Base-by-base conservation (phyloP, 2,329 filamentous ascomycete genomes). In the Cladosporium sp. region DNA sequence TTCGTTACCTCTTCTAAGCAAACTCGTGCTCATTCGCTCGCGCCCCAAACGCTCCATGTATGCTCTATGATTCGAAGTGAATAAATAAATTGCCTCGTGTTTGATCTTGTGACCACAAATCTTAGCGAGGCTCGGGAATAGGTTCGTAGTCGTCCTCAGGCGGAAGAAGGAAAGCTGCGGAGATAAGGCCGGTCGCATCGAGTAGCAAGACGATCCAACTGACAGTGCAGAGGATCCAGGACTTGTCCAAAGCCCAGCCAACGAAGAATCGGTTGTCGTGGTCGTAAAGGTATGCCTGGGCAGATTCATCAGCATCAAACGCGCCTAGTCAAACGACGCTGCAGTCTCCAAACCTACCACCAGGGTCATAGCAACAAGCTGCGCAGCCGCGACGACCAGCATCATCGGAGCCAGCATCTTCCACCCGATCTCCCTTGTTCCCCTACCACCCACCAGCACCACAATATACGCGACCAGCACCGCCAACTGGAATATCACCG, bases 121-220 rank as follows among this genome's bases (percentile, higher is more conserved):
- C 19, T 43, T n/a, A 50, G 39, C 39, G 39, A 13, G 47, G 47
- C 39, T 50, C 47, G 3, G 47, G 47, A 12, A 84, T 89, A 55
- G 88, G 80, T 66, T 95, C 88, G 71, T 96, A 96, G 50, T 89
- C 91, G 62, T 87, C 88, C 66, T 96, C 91, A 0, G 83, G 79
- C 1, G 89, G 86, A 38, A 96, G 73, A 18, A 86, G 69, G 53
- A 83, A 81, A 4, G 85, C 86, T 1, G 88, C 86, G 9, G 82
- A 70, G 1, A 79, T 73, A 49, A 96, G 73, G 11, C 80, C 82
- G 13, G 75, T 64, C 0, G 74, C 75, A 51, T 80, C 76, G 13
- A 82, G 54, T 29, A 79, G 57, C 53, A 80, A 70, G 3, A 82
- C 64, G 48, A 70, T 73, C 79, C 80, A 84, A 58, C 79, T 82